Conservation (phyloP, 768 basidiomycete genomes). For the Tulasnella sp. region DNA sequence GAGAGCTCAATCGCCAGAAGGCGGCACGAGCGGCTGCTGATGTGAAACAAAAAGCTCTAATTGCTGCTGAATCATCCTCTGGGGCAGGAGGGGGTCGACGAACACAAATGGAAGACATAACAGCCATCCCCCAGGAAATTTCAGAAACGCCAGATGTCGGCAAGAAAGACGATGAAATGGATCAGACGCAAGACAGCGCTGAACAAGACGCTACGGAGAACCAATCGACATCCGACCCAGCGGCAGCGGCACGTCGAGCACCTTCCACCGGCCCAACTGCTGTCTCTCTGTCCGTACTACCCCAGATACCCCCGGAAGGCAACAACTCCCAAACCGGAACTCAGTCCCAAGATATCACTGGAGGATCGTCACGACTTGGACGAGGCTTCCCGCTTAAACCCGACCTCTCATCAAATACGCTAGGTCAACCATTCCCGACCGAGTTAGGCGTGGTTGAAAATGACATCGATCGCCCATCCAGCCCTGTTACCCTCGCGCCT, state of each 20-base stretch:
- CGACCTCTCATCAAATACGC: slow-evolving; percentile 62
- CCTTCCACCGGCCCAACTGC: slow-evolving; percentile 46
- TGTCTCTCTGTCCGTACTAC: slow-evolving; percentile 71
- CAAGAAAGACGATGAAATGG: neutral
- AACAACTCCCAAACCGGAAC: neutral
- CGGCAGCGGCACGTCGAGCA: slow-evolving; percentile 23
- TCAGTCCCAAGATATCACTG: neutral
- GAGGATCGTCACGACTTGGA: neutral
- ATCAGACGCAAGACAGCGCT: neutral
- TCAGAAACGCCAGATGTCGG: neutral
- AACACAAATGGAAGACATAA: neutral
- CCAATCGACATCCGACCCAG: slow-evolving; percentile 15
- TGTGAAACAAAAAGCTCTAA: slow-evolving; percentile 9
- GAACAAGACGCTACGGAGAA: slow-evolving; percentile 6
- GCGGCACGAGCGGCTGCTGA: slow-evolving; percentile 21
- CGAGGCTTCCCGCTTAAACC: slow-evolving; percentile 52
- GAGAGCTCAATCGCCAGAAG: slow-evolving; percentile 56
- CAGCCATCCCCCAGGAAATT: neutral
- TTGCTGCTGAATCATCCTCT: slow-evolving; percentile 21
- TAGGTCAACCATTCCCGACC: slow-evolving; percentile 31
- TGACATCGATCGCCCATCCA: slow-evolving; percentile 21
- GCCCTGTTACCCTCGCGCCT: slow-evolving; percentile 73
- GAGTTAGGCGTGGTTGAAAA: neutral
- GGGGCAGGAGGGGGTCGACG: slow-evolving; percentile 10
- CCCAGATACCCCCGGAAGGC: slow-evolving; percentile 40